Evolutionary conservation across 2,329 filamentous ascomycete genomes (phyloP).

Genomic region (Apiospora sp.): DNA sequence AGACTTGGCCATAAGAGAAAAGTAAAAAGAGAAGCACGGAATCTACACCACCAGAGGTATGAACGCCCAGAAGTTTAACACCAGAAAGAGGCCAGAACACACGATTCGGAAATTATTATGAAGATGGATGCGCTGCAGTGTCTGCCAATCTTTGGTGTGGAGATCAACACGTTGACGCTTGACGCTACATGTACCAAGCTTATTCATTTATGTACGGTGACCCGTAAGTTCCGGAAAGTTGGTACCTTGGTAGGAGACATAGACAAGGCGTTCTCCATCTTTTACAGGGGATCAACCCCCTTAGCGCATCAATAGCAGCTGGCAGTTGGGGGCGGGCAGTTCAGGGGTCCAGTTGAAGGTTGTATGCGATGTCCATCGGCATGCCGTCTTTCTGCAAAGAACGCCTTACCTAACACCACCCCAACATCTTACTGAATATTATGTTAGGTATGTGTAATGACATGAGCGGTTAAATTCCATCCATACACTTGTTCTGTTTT

Average conservation of each 20-base stretch:
- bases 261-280: neutral
- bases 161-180: conserved; percentile 12
- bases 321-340: neutral
- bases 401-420: neutral
- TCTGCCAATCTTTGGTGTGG: conserved; percentile 15
- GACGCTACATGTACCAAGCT: neutral
- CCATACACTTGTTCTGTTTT: neutral
- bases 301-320: neutral
- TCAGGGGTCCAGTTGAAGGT: neutral
- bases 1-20: neutral
- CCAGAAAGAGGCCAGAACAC: conserved; percentile 7
- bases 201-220: neutral
- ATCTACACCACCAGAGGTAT: conserved; percentile 1
- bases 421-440: neutral
- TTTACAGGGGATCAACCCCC: neutral
- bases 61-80: neutral
- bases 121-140: conserved; percentile 4
- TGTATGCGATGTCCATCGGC: too few species aligned
- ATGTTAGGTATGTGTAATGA: neutral
- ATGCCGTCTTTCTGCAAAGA: neutral
- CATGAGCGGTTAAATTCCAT: too few species aligned
- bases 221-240: neutral
- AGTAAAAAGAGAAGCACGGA: neutral
- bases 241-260: neutral
- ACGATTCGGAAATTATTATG: conserved; percentile 18